Percentiles rank a stretch among this genome's conserved stretches.
phyloP scores from a whole-genome alignment of 805 yeast species.

The Huiozyma sinensis region DNA sequence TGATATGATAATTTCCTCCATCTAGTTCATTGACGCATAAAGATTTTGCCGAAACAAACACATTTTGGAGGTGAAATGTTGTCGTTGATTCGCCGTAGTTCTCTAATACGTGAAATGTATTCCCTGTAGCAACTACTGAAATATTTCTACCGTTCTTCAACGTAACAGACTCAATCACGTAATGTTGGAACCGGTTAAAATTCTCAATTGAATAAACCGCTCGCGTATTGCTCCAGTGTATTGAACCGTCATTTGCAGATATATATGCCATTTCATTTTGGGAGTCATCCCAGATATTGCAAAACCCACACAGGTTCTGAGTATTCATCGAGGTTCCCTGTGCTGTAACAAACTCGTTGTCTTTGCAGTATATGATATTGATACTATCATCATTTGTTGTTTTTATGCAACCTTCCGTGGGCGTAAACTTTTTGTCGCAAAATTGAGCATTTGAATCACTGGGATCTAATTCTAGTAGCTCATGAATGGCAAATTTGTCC shows the following conservation, averaged over 20 bases:
- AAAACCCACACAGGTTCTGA: too few species aligned
- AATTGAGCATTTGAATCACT: too few species aligned
- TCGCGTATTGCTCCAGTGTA: not conserved
- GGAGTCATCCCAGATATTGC: too few species aligned
- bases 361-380: too few species aligned
- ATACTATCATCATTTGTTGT: too few species aligned
- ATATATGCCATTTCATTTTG: too few species aligned
- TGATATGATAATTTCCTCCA: not conserved
- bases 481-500: too few species aligned
- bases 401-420: too few species aligned
- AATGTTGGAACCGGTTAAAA: not conserved
- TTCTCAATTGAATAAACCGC: not conserved
- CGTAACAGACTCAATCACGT: not conserved
- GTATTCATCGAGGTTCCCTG: too few species aligned
- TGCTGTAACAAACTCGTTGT: too few species aligned
- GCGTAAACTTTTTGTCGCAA: too few species aligned
- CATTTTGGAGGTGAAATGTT: not conserved
- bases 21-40: slow-evolving; percentile 1
- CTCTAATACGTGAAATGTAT: slow-evolving; percentile 3
- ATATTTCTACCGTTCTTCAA: slow-evolving; percentile 1
- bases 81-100: not conserved
- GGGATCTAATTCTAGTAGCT: too few species aligned
- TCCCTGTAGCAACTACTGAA: slow-evolving; percentile 5
- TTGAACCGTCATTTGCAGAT: not conserved
- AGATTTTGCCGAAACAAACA: not conserved